Conservation (phyloP, 352 stramenopile genomes). For the Phytophthora pseudosyringae region DNA sequence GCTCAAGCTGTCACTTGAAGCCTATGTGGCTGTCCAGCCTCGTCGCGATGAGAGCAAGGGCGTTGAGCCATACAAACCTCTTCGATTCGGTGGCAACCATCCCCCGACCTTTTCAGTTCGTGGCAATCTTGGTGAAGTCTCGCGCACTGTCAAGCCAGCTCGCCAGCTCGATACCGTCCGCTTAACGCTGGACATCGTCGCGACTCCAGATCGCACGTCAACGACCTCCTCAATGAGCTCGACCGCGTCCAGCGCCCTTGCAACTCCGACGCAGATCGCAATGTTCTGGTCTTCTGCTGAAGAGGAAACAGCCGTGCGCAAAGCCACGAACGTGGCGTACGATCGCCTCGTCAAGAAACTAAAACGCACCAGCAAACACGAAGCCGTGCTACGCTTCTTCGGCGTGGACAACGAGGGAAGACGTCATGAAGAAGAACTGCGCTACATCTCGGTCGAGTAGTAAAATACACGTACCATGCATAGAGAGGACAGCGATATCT, state of each 20-base stretch:
- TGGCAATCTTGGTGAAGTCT: conserved; percentile 1
- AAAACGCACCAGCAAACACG: conserved; percentile 17
- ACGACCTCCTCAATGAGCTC: conserved; percentile 4
- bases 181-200: neutral
- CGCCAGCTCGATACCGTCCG: conserved; percentile 6
- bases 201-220: neutral
- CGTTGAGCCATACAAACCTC: conserved; percentile 36
- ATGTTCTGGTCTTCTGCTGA: conserved; percentile 33
- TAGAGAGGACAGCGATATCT: neutral
- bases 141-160: conserved; percentile 5
- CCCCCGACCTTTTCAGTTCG: conserved; percentile 34
- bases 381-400: conserved; percentile 24
- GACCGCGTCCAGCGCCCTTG: neutral
- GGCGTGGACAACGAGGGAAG: conserved; percentile 20
- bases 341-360: conserved; percentile 33
- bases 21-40: conserved; percentile 29
- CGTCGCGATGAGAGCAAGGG: conserved; percentile 31
- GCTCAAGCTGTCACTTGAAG: conserved; percentile 43
- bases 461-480: neutral
- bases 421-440: conserved; percentile 21
- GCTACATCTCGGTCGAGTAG: conserved; percentile 24
- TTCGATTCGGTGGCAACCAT: conserved; percentile 28
- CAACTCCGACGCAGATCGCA: conserved; percentile 11
- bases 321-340: conserved; percentile 26
- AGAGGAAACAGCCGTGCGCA: conserved; percentile 33